Evolutionary conservation across 2,329 filamentous ascomycete genomes (phyloP).

Genomic region (Cordyceps farinosa): DNA sequence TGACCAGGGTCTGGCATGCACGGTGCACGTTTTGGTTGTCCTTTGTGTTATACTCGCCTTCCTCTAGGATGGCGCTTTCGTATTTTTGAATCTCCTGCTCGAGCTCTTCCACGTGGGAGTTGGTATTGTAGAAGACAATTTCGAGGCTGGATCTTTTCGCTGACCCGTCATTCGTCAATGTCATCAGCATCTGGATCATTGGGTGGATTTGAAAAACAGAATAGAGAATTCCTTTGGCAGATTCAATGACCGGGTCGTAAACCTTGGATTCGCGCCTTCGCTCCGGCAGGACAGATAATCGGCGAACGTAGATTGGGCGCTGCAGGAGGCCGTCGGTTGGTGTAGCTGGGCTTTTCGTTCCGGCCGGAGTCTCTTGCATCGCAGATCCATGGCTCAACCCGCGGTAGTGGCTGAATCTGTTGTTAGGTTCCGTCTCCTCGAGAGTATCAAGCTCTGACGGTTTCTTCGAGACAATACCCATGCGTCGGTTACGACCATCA

Average conservation of each 20-base stretch:
- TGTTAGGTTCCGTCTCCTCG: constrained; percentile 59
- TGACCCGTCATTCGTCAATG: constrained; percentile 57
- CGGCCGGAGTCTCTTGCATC: constrained; percentile 52
- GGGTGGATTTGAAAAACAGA: constrained; percentile 66
- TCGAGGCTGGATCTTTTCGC: constrained; percentile 61
- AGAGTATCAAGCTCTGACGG: constrained; percentile 58
- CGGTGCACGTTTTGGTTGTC: constrained; percentile 63
- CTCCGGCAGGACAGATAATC: constrained; percentile 61
- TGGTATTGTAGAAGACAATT: constrained; percentile 65
- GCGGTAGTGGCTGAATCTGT: constrained; percentile 64
- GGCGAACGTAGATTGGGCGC: constrained; percentile 60
- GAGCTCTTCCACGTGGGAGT: constrained; percentile 61
- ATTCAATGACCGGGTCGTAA: constrained; percentile 59
- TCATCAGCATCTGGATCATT: constrained; percentile 63
- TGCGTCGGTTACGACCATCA: constrained; percentile 56
- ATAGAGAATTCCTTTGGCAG: constrained; percentile 63
- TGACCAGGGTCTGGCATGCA: constrained; percentile 60
- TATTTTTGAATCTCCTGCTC: constrained; percentile 63
- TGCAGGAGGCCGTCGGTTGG: constrained; percentile 56
- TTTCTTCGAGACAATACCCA: constrained; percentile 61
- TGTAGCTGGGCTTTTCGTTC: constrained; percentile 53
- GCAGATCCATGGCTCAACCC: constrained; percentile 66
- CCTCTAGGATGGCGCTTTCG: constrained; percentile 45
- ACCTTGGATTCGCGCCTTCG: constrained; percentile 59
- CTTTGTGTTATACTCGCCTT: constrained; percentile 43